Percentiles rank a stretch among this genome's conserved stretches.
Conservation (phyloP, 1,139 yeast genomes). For the Candida gigantensis region DNA sequence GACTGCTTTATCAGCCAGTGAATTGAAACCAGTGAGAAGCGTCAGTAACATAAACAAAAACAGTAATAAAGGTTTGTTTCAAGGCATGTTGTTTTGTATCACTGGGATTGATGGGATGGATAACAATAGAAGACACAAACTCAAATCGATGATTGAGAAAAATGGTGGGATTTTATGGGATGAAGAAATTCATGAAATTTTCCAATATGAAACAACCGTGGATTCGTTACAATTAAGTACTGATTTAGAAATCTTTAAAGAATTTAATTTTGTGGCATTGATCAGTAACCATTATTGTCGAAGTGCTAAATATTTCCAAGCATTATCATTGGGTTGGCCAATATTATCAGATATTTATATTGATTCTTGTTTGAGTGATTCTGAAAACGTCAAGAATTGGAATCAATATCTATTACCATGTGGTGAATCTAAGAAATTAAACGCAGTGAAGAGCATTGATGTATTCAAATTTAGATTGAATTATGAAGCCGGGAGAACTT, state of each 20-base stretch:
- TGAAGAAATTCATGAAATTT: constrained; percentile 44
- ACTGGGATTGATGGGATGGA: constrained; percentile 35
- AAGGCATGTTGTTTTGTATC: constrained; percentile 35
- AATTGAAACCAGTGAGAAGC: background rate
- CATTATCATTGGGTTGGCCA: constrained; percentile 91
- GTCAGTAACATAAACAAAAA: background rate
- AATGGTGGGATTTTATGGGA: constrained; percentile 59
- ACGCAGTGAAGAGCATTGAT: constrained; percentile 42
- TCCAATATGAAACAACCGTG: constrained; percentile 20
- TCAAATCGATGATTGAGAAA: constrained; percentile 35
- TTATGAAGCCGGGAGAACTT: constrained; percentile 20
- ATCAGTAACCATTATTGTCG: constrained; percentile 59
- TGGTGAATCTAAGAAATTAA: constrained; percentile 53
- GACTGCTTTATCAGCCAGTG: too few relatives aligned
- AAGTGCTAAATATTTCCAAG: constrained; percentile 79
- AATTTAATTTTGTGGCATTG: constrained; percentile 60
- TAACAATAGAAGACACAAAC: constrained; percentile 30
- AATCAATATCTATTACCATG: constrained; percentile 66
- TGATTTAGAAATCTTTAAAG: constrained; percentile 17
- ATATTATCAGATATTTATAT: constrained; percentile 64
- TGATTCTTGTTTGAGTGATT: constrained; percentile 46
- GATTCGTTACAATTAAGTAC: constrained; percentile 16
- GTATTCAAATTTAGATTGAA: constrained; percentile 38
- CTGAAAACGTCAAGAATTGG: constrained; percentile 38
- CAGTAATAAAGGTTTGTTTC: constrained; percentile 15